phyloP scores from a whole-genome alignment of 2,329 filamentous ascomycete genomes.

The Colletotrichum cereale region DNA sequence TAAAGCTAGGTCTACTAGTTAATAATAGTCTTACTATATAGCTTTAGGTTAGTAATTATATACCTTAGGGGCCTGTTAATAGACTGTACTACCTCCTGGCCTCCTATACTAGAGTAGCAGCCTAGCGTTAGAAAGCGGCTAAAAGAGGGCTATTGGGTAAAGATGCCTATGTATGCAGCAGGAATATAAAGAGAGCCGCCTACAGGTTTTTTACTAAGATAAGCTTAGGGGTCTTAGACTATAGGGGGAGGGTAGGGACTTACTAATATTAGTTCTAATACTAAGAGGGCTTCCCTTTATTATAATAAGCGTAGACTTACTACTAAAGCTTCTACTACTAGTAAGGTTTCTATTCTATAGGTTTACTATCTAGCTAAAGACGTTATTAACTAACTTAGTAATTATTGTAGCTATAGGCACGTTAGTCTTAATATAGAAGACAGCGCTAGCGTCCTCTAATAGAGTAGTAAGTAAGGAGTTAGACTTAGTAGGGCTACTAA shows the following conservation, averaged over 20 bases:
- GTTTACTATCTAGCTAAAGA: slow-evolving; percentile 73
- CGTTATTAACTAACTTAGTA: slow-evolving; percentile 74
- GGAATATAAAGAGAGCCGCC: slow-evolving; percentile 66
- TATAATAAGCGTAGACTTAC: slow-evolving; percentile 73
- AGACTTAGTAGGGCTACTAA: slow-evolving; percentile 64
- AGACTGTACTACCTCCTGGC: slow-evolving; percentile 73
- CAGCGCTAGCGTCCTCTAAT: slow-evolving; percentile 61
- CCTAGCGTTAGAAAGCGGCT: slow-evolving; percentile 70
- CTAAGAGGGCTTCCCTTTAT: slow-evolving; percentile 71
- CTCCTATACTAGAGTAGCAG: slow-evolving; percentile 68
- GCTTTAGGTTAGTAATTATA: slow-evolving; percentile 65
- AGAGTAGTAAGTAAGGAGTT: slow-evolving; percentile 57
- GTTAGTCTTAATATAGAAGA: slow-evolving; percentile 70
- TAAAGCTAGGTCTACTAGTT: slow-evolving; percentile 65
- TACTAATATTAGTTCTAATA: slow-evolving; percentile 72
- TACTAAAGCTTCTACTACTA: slow-evolving; percentile 75
- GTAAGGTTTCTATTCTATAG: slow-evolving; percentile 70
- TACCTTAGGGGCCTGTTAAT: slow-evolving; percentile 74
- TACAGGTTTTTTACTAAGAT: slow-evolving; percentile 7
- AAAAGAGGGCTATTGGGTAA: slow-evolving; percentile 67
- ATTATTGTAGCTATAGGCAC: slow-evolving; percentile 77
- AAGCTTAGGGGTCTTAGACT: background rate
- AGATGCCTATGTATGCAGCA: slow-evolving; percentile 70
- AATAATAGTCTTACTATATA: slow-evolving; percentile 67
- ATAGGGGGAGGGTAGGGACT: rapidly evolving